Evolutionary conservation across 2,329 filamentous ascomycete genomes (phyloP).

Genomic region (Aspergillus sp.): DNA sequence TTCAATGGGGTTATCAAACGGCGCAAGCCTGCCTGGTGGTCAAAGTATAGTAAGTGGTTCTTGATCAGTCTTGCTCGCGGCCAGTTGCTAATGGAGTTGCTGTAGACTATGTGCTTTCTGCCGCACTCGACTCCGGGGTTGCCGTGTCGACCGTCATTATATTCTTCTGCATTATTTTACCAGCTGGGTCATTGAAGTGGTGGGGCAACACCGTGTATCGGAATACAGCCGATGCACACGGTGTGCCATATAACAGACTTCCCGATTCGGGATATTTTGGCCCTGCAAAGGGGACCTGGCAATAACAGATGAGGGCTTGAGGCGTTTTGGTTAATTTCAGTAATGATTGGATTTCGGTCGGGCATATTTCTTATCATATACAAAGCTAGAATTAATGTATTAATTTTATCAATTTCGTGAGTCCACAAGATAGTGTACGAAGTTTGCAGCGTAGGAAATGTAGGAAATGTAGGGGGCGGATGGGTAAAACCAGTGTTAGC

Average conservation of each 20-base stretch:
- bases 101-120: slow-evolving; percentile 46
- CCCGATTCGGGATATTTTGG: slow-evolving; percentile 34
- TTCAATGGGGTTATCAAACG: slow-evolving; percentile 50
- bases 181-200: slow-evolving; percentile 41
- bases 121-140: slow-evolving; percentile 46
- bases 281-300: slow-evolving; percentile 30
- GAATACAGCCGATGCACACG: slow-evolving; percentile 45
- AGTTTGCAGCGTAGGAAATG: too few species aligned
- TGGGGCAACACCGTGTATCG: slow-evolving; percentile 46
- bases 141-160: slow-evolving; percentile 48
- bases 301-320: slow-evolving; percentile 9
- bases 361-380: too few species aligned
- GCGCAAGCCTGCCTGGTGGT: slow-evolving; percentile 50
- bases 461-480: too few species aligned
- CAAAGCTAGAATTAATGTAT: too few species aligned
- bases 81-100: not conserved
- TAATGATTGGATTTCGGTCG: too few species aligned
- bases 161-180: slow-evolving; percentile 48
- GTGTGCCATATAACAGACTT: slow-evolving; percentile 36
- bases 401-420: too few species aligned
- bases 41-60: slow-evolving; percentile 45
- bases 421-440: too few species aligned
- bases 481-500: too few species aligned
- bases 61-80: too few species aligned
- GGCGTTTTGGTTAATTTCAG: too few species aligned